Base-by-base conservation (phyloP, 176 grass and related monocot genomes). In the Raddia guianensis region DNA sequence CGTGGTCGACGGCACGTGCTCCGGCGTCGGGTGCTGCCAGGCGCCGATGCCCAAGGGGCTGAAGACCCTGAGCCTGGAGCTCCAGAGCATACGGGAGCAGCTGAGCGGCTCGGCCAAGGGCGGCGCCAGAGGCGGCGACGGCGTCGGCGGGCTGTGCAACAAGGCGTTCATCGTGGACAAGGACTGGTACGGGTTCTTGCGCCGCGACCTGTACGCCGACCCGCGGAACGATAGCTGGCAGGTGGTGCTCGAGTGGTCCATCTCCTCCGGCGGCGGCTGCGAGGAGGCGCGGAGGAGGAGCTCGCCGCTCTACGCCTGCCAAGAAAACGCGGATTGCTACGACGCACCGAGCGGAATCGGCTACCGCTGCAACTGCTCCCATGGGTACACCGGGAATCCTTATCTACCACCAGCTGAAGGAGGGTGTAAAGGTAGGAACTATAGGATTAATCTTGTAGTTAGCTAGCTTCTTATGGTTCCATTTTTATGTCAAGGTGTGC, bases 11-110 rank as follows among this genome's bases (percentile, higher is more conserved):
- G 20, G 52, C 2, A 47, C 74, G 21, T 91, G 89, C 84, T 80
- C 84, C 20, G 89, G 89, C 27, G 53, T 87, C 16, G 84, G 84
- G 8, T 91, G 89, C 20, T 91, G 89, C 73, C 84, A 83, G 68
- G 35, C 48, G n/a, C 50, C 80, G 11, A 5, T 91, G n/a, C 54
- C 64, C 12, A 12, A 4, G 19, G 58, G 69, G 3, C 12, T 80
- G 15, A 70, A 83, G 63, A 70, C 16, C 0, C 50, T 84, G 16
- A 14, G 56, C 12, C 18, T 80, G 46, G n/a, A 42, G 0, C 49
- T 91, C 2, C 33, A 15, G 42, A 87, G 66, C 71, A 12, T 90
- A 32, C 42, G n/a, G 40, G 61, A 54, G 2, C 52, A 8, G 8
- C 6, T 66, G 12, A 34, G 47, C 2, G 45, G 12, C 1, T 32